Evolutionary conservation across 2,329 filamentous ascomycete genomes (phyloP), one percentile per base, ranked within the genome.

Genomic region (Cadophora gregata): DNA sequence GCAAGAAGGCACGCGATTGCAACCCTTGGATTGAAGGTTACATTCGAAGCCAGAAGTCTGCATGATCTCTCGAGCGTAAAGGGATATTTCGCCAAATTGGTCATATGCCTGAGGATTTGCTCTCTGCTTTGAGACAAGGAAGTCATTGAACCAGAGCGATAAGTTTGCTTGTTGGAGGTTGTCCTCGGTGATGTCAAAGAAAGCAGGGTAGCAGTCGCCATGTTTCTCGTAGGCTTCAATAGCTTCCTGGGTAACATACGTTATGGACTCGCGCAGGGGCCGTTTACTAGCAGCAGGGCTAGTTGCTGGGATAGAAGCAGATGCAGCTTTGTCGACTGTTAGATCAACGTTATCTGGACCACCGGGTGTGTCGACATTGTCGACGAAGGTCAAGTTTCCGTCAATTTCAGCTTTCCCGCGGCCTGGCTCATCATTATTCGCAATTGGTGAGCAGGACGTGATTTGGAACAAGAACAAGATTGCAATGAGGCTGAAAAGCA

Each of bases 21-120:
- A 63, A 5, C 60, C 60, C 7, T 55, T 55, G 19, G 31, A 53
- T 19, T 38, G 48, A 45, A 63, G 33, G 21, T 51, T 42, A 16
- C 60, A 63, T 19, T 63, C 47, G 24, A 63, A 63, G 10, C 29
- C 48, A 0, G 60, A 36, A 12, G 25, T 55, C 27, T 38, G 31
- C 60, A 63, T 55, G 31, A 63, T 45, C 33, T 63, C 33, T 33
- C 50, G 33, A n/a, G 48, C 62, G 42, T 58, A 63, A 42, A 48
- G 53, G 8, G 29, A 9, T 2, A 42, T 7, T 21, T 63, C 62
- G 31, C 62, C 51, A 5, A 63, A 58, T 9, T n/a, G 24, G 3
- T 47, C 8, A 51, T 63, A 58, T 16, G 53, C 51, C 7, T 63
- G 51, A 8, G 62, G 51, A 29, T 56, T 21, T 24, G 56, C 19